These are phyloP conservation scores for Patellifolia procumbens DNA, from an alignment of 179 eudicot genomes.

Conservation along the genomic window DNA sequence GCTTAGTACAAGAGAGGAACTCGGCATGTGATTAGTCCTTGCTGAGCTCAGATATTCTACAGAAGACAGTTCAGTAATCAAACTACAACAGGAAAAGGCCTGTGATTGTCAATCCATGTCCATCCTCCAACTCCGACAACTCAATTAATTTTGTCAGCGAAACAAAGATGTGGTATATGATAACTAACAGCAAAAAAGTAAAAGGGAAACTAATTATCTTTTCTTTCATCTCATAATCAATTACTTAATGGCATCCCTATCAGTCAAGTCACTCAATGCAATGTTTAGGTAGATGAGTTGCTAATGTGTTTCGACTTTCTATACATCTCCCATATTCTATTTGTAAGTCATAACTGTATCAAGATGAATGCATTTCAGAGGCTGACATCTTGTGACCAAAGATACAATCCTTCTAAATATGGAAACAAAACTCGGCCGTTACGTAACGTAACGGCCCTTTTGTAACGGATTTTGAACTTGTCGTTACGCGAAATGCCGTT, in stretches of 20 bases:
- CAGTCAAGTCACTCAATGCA: neutral
- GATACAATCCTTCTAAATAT: no score
- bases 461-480: no score
- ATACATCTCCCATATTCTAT: neutral
- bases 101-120: neutral
- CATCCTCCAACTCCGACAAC: no score
- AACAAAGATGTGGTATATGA: neutral
- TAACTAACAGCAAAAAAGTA: neutral
- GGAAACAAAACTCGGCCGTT: no score
- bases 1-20: neutral
- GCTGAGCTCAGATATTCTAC: neutral
- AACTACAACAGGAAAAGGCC: neutral
- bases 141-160: neutral
- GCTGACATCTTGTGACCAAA: neutral
- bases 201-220: neutral
- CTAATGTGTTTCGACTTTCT: no score
- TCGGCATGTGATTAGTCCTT: neutral
- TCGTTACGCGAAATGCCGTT: no score
- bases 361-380: neutral
- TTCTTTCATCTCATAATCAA: neutral
- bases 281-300: no score
- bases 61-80: neutral
- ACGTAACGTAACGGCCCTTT: no score
- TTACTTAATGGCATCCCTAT: neutral
- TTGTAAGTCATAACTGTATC: neutral